phyloP scores from a whole-genome alignment of 768 basidiomycete genomes.

The Pisolithus sp. region DNA sequence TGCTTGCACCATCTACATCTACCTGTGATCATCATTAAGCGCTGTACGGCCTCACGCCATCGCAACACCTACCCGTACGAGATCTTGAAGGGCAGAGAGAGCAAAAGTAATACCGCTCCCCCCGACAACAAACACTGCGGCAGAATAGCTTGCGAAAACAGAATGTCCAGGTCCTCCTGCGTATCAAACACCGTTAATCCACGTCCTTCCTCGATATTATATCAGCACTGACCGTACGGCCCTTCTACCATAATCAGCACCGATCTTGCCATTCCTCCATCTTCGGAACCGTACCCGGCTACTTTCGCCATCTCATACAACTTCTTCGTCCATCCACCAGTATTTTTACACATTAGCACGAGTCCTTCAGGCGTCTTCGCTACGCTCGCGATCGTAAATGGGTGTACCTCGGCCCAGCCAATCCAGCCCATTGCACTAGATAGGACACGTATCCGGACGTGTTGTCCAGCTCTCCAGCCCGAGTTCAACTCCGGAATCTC shows the following conservation, averaged over 20 bases:
- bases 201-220: background rate
- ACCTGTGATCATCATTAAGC: conserved; percentile 12
- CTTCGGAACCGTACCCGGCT: conserved; percentile 20
- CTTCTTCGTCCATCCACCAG: conserved; percentile 43
- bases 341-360: conserved; percentile 44
- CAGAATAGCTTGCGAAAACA: conserved; percentile 15
- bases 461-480: conserved; percentile 58
- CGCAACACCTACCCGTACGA: conserved; percentile 33
- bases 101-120: conserved; percentile 59
- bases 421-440: conserved; percentile 33
- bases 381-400: conserved; percentile 46
- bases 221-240: conserved; percentile 34
- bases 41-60: background rate
- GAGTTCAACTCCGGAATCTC: conserved; percentile 38
- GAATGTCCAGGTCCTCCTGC: background rate
- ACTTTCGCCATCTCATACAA: conserved; percentile 37
- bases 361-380: conserved; percentile 38
- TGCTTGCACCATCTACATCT: conserved; percentile 27
- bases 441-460: conserved; percentile 47
- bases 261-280: conserved; percentile 7
- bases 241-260: conserved; percentile 41
- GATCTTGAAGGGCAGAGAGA: conserved; percentile 45
- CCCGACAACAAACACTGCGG: conserved; percentile 50
- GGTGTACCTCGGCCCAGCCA: conserved; percentile 42
- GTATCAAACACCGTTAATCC: background rate